Evolutionary conservation across 2,329 filamentous ascomycete genomes (phyloP).

Genomic region (Cryphonectria parasitica): DNA sequence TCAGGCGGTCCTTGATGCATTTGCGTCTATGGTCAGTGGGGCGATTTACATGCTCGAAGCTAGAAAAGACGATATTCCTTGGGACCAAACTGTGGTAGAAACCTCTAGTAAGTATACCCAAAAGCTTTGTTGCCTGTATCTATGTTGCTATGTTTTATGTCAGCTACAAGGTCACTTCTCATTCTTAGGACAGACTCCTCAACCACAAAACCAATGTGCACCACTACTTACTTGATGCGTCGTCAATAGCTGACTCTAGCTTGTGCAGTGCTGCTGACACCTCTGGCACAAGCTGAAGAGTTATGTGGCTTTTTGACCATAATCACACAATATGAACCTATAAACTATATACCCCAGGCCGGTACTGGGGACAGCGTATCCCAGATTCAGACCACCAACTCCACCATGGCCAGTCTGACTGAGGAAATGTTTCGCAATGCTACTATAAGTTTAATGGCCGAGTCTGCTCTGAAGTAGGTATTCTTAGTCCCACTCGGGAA

Average conservation of each 20-base stretch:
- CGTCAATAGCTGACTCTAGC: too few relatives aligned
- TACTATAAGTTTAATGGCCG: not conserved
- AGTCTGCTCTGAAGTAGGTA: not conserved
- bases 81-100: not conserved
- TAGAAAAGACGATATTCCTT: not conserved
- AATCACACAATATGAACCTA: too few relatives aligned
- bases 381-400: slow-evolving; percentile 1
- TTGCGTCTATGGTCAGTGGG: not conserved
- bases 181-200: too few relatives aligned
- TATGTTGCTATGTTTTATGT: not conserved
- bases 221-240: too few relatives aligned
- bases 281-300: not conserved
- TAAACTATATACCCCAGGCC: too few relatives aligned
- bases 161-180: not conserved
- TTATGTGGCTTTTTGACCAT: too few relatives aligned
- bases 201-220: too few relatives aligned
- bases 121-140: not conserved
- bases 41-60: not conserved
- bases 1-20: not conserved
- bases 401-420: not conserved
- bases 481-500: not conserved
- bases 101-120: not conserved
- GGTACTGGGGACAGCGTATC: too few relatives aligned
- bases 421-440: not conserved
- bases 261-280: not conserved